Evolutionary conservation across 2,329 filamentous ascomycete species (phyloP).

Genomic region (Botryotinia globosa): DNA sequence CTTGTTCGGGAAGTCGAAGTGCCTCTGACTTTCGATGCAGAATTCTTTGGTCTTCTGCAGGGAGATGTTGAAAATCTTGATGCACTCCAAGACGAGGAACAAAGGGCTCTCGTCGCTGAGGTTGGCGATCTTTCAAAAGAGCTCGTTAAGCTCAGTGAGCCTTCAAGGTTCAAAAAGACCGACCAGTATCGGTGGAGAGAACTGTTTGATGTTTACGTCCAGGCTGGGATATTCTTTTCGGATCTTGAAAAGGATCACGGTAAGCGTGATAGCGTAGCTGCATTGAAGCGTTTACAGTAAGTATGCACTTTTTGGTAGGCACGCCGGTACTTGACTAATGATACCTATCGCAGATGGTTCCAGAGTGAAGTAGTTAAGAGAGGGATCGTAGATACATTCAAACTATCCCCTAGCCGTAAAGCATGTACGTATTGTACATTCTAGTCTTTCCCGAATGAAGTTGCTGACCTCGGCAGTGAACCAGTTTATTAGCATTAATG

Average conservation of each 20-base stretch:
- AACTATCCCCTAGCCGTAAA: constrained; percentile 59
- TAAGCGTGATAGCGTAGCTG: constrained; percentile 61
- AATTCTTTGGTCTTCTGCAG: constrained; percentile 77
- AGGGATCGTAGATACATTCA: constrained; percentile 60
- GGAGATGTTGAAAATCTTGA: constrained; percentile 64
- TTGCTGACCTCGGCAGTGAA: constrained; percentile 11
- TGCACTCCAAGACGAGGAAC: constrained; percentile 60
- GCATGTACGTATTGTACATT: constrained; percentile 42
- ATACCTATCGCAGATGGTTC: constrained; percentile 50
- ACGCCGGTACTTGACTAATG: neutral
- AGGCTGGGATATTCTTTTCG: constrained; percentile 79
- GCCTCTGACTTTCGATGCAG: constrained; percentile 70
- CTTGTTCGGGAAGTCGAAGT: constrained; percentile 59
- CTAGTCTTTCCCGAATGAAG: constrained; percentile 55
- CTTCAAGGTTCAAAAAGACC: constrained; percentile 55
- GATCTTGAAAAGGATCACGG: constrained; percentile 70
- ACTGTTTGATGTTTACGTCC: constrained; percentile 78
- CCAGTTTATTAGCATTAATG: constrained; percentile 70
- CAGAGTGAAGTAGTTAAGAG: constrained; percentile 62
- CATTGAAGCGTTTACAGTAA: constrained; percentile 57
- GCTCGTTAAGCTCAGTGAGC: constrained; percentile 61
- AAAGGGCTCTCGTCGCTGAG: constrained; percentile 58
- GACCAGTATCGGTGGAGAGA: constrained; percentile 75
- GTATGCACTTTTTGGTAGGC: neutral
- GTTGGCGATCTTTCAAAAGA: constrained; percentile 63